Percentiles rank a stretch among this genome's conserved stretches.
Conservation (phyloP, 352 stramenopile genomes). For the Pythium aphanidermatum region DNA sequence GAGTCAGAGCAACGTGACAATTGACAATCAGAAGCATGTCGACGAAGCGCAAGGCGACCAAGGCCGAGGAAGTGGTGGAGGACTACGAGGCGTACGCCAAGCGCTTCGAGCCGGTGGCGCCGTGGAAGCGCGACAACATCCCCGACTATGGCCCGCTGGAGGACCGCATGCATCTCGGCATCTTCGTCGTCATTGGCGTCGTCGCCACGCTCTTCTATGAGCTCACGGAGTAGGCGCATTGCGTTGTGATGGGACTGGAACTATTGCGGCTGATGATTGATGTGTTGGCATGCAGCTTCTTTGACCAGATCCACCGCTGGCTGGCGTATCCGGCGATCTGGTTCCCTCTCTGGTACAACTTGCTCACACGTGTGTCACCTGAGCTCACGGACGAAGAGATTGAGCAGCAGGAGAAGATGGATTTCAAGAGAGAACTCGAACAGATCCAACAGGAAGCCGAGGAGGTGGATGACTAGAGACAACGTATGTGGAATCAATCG, state of each 20-base stretch:
- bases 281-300: conserved; percentile 35
- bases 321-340: conserved; percentile 77
- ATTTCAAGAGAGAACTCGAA: conserved; percentile 50
- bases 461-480: conserved; percentile 10
- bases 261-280: neutral
- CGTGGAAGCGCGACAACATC: conserved; percentile 76
- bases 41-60: conserved; percentile 15
- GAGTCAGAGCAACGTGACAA: too few species aligned
- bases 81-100: conserved; percentile 57
- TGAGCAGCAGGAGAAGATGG: conserved; percentile 34
- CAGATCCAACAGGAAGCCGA: conserved; percentile 23
- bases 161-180: conserved; percentile 52
- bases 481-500: neutral
- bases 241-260: too few species aligned
- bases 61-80: conserved; percentile 16
- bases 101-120: conserved; percentile 68
- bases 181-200: conserved; percentile 67
- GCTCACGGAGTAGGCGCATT: conserved; percentile 34
- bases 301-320: conserved; percentile 59
- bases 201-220: conserved; percentile 67
- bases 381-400: conserved; percentile 51
- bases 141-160: conserved; percentile 69
- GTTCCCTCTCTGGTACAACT: conserved; percentile 73
- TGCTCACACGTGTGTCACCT: conserved; percentile 62
- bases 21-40: conserved; percentile 15